phyloP scores from a whole-genome alignment of 2,329 filamentous ascomycete genomes.

The Tolypocladium cylindrosporum region DNA sequence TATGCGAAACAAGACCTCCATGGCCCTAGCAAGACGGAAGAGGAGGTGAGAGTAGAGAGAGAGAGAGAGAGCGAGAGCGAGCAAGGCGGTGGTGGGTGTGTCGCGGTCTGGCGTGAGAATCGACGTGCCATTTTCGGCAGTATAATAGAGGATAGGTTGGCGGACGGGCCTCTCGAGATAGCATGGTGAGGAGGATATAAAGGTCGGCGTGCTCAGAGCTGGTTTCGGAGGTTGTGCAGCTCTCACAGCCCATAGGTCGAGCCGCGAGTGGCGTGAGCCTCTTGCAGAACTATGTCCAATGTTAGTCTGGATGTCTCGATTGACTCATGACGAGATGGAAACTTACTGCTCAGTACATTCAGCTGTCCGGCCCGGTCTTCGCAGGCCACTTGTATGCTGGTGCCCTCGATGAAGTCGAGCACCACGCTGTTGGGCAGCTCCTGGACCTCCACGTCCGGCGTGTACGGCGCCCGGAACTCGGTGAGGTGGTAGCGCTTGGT shows the following conservation, averaged over 20 bases:
- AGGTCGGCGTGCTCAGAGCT: background rate
- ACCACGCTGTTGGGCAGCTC: constrained; percentile 81
- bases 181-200: too few species aligned
- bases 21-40: background rate
- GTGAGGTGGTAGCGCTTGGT: constrained; percentile 75
- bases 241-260: constrained; percentile 19
- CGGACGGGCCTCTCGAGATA: background rate
- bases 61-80: too few species aligned
- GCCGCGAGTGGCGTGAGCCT: constrained; percentile 24
- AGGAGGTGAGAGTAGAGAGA: background rate
- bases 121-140: background rate
- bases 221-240: background rate
- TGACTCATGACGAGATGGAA: background rate
- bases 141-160: background rate
- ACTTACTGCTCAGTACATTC: constrained; percentile 44
- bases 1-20: background rate
- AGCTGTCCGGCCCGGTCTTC: constrained; percentile 50
- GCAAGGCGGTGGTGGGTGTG: background rate
- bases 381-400: constrained; percentile 53
- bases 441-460: constrained; percentile 83
- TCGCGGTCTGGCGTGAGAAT: background rate
- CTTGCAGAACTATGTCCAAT: constrained; percentile 19
- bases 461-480: constrained; percentile 69
- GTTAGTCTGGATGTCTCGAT: background rate
- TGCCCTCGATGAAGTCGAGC: constrained; percentile 50